phyloP scores from a whole-genome alignment of 2,329 filamentous ascomycete genomes.

The Fusarium subglutinans region DNA sequence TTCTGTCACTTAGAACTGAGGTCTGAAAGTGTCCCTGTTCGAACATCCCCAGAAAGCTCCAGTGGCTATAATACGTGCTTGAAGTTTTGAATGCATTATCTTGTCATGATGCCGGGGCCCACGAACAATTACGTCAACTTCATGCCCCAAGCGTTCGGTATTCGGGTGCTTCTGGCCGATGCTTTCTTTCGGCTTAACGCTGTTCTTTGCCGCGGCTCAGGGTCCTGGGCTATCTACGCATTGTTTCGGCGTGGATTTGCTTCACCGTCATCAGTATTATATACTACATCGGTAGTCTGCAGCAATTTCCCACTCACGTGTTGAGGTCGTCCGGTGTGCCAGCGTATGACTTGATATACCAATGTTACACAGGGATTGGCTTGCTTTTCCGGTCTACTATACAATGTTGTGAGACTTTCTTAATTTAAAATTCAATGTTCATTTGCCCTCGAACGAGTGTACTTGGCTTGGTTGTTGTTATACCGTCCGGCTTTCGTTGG shows the following conservation, averaged over 20 bases:
- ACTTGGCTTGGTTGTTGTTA: neutral
- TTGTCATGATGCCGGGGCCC: neutral
- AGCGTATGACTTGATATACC: neutral
- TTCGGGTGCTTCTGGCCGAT: constrained; percentile 28
- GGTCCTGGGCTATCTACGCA: constrained; percentile 32
- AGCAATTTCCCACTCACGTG: neutral
- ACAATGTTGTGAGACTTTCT: neutral
- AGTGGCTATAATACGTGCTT: neutral
- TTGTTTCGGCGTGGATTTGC: constrained; percentile 39
- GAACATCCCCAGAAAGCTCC: neutral
- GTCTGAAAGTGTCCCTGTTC: neutral
- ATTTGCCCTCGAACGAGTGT: neutral
- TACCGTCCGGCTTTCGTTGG: neutral
- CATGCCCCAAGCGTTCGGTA: constrained; percentile 34
- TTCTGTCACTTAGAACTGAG: neutral
- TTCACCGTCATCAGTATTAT: neutral
- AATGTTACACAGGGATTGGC: neutral
- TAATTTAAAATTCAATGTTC: neutral
- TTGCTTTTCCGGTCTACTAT: neutral
- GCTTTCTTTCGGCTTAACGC: constrained; percentile 34
- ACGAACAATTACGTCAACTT: constrained; percentile 35
- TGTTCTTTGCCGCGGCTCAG: constrained; percentile 26
- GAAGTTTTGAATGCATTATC: neutral
- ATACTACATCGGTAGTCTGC: neutral
- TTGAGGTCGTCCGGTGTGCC: neutral